Percentiles rank a stretch among this genome's conserved stretches.
Conservation (phyloP, 2,329 filamentous ascomycete species). For the Blastomyces parvus region DNA sequence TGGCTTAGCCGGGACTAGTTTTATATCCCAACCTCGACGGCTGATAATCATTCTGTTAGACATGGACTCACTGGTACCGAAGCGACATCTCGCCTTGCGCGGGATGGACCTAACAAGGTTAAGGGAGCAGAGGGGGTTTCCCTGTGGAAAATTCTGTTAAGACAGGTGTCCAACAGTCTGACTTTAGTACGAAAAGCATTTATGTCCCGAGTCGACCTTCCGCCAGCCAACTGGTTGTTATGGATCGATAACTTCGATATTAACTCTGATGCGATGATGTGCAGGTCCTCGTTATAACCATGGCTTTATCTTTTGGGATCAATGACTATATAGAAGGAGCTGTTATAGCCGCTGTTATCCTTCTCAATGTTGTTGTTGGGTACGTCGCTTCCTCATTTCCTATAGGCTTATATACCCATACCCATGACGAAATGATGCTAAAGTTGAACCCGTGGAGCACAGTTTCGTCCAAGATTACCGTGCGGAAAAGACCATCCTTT, state of each 20-base stretch:
- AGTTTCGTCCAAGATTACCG: conserved; percentile 46
- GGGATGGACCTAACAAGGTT: conserved; percentile 61
- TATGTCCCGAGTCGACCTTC: conserved; percentile 14
- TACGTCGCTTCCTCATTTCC: conserved; percentile 14
- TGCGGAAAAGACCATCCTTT: conserved; percentile 47
- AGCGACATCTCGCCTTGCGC: conserved; percentile 54
- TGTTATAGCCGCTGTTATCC: conserved; percentile 50
- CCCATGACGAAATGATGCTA: not conserved
- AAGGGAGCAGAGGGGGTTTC: conserved; percentile 62
- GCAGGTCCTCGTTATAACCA: conserved; percentile 65
- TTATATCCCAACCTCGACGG: not conserved
- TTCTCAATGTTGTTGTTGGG: conserved; percentile 49
- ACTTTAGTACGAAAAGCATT: conserved; percentile 46
- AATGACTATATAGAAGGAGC: conserved; percentile 50
- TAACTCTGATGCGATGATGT: conserved; percentile 10
- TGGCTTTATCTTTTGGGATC: conserved; percentile 52
- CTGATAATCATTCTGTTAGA: conserved; percentile 18
- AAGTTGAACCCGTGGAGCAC: not conserved
- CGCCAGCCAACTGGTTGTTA: conserved; percentile 11
- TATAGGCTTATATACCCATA: not conserved
- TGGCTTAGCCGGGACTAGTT: not conserved
- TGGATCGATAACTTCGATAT: conserved; percentile 12
- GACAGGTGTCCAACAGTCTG: conserved; percentile 67
- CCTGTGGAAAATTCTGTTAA: conserved; percentile 65
- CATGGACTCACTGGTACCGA: conserved; percentile 56